Conservation (phyloP, 2,329 filamentous ascomycete genomes). For the Cercospora beticola region DNA sequence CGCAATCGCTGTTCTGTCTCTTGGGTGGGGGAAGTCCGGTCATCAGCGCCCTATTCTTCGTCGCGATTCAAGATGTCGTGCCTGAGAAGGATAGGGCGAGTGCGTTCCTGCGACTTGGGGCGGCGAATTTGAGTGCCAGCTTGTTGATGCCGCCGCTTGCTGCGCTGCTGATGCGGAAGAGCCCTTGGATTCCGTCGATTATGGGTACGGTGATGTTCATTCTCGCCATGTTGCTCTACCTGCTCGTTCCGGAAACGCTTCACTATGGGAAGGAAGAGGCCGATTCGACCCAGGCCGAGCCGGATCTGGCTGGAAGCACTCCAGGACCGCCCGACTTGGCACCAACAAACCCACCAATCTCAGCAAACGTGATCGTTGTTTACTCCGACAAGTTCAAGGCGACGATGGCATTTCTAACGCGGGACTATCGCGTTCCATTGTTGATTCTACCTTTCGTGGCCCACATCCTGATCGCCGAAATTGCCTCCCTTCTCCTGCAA, state of each 20-base stretch:
- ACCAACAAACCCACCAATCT: background rate
- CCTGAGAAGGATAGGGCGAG: slow-evolving; percentile 31
- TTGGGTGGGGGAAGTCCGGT: slow-evolving; percentile 34
- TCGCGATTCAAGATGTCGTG: slow-evolving; percentile 36
- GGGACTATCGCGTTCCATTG: slow-evolving; percentile 36
- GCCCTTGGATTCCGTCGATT: slow-evolving; percentile 38
- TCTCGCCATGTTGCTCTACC: slow-evolving; percentile 20
- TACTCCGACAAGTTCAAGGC: slow-evolving; percentile 17
- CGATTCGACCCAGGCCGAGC: background rate
- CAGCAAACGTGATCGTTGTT: background rate
- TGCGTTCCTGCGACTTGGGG: slow-evolving; percentile 36
- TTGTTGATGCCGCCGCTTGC: slow-evolving; percentile 37
- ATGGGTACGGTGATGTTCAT: slow-evolving; percentile 27
- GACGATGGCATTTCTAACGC: slow-evolving; percentile 33
- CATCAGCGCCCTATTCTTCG: slow-evolving; percentile 32
- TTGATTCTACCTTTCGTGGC: slow-evolving; percentile 34
- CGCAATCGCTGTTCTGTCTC: slow-evolving; percentile 33
- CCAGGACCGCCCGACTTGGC: background rate
- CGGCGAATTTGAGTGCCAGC: slow-evolving; percentile 30
- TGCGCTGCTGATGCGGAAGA: slow-evolving; percentile 38
- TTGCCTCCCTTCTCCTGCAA: slow-evolving; percentile 48
- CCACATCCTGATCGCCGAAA: slow-evolving; percentile 31
- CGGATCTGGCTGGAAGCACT: background rate
- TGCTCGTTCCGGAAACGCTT: slow-evolving; percentile 39
- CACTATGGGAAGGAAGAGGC: slow-evolving; percentile 23